Evolutionary conservation across 148 eudicot genomes (phyloP), one percentile per base, ranked within the genome.

Genomic region (Polygonum aviculare): DNA sequence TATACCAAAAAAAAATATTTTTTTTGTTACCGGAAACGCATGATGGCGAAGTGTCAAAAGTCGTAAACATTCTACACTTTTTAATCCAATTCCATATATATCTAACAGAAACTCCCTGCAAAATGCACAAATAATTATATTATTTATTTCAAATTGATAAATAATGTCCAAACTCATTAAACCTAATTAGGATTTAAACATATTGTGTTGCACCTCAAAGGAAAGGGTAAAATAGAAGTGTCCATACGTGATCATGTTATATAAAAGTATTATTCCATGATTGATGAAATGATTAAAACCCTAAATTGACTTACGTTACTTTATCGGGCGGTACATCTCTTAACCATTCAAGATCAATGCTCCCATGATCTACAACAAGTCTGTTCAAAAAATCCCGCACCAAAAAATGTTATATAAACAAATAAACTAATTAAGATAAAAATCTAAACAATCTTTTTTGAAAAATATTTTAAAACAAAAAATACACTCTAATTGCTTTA

Each of bases 281-380:
- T 26, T 26, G 31, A 26, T 0, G 31, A 1, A 26, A 26, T 26
- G 31, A 26, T 26, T 26, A 26, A 0, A 26, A 21, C 2, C 35
- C 26, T 22, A 33, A 8, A 12, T 60, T 50, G 38, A 47, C 83
- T 80, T 82, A 87, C 89, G 79, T 82, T 35, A 83, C 81, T 50
- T 77, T 36, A 7, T 69, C 52, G 49, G 84, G 86, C 18, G 84
- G 81, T 3, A 71, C 80, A 15, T 69, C 59, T 76, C 83, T 81
- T 40, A 87, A 44, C 89, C 89, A 87, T 77, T 87, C 89, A 10
- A 87, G 89, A 78, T 87, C 84, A 81, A 79, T 67, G 78, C 82
- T 82, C 59, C 89, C 84, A 44, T 79, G 83, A 49, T 79, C 79
- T 45, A 31, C 51, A 38, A 81, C 52, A 44, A 82, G 41, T 21